These are phyloP conservation scores for Parascedosporium putredinis DNA, from an alignment of 2,329 filamentous ascomycete species.

Conservation along the genomic window DNA sequence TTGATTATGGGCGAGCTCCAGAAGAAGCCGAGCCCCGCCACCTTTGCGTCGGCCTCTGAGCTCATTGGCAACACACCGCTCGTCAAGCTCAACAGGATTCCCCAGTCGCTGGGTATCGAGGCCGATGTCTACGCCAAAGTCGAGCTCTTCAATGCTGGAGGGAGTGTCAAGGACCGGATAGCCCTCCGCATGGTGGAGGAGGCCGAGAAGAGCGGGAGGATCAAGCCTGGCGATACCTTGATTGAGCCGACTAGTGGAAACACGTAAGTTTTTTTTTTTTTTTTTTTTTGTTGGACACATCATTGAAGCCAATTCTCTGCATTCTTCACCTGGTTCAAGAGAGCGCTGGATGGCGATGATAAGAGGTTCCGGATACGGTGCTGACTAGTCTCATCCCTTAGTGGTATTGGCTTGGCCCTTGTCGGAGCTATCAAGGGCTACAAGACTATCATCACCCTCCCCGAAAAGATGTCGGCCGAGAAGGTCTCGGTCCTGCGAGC, in stretches of 20 bases:
- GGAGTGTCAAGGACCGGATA: slow-evolving; percentile 90
- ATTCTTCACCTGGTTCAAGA: neutral
- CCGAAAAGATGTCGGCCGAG: slow-evolving; percentile 98
- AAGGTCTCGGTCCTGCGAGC: slow-evolving; percentile 93
- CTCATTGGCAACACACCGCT: slow-evolving; percentile 96
- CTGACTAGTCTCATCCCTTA: slow-evolving; percentile 13
- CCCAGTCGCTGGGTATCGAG: slow-evolving; percentile 80
- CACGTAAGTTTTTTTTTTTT: slow-evolving; percentile 37
- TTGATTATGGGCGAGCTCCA: slow-evolving; percentile 3
- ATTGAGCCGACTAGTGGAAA: slow-evolving; percentile 98
- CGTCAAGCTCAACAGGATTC: slow-evolving; percentile 85
- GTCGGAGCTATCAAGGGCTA: slow-evolving; percentile 95
- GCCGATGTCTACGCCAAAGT: slow-evolving; percentile 84
- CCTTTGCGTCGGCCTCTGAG: slow-evolving; percentile 59
- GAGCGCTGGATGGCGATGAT: no score
- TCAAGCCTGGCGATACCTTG: slow-evolving; percentile 92
- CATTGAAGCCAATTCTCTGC: neutral
- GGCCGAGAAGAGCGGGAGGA: slow-evolving; percentile 80
- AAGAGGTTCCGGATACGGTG: neutral
- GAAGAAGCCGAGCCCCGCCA: slow-evolving; percentile 17
- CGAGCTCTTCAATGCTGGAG: slow-evolving; percentile 88
- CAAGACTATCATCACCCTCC: slow-evolving; percentile 95
- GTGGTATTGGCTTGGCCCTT: slow-evolving; percentile 84
- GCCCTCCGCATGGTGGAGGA: slow-evolving; percentile 96
- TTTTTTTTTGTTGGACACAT: slow-evolving; percentile 12